Evolutionary conservation across 176 grass and related monocot genomes (phyloP).

Genomic region (Secale cereale): DNA sequence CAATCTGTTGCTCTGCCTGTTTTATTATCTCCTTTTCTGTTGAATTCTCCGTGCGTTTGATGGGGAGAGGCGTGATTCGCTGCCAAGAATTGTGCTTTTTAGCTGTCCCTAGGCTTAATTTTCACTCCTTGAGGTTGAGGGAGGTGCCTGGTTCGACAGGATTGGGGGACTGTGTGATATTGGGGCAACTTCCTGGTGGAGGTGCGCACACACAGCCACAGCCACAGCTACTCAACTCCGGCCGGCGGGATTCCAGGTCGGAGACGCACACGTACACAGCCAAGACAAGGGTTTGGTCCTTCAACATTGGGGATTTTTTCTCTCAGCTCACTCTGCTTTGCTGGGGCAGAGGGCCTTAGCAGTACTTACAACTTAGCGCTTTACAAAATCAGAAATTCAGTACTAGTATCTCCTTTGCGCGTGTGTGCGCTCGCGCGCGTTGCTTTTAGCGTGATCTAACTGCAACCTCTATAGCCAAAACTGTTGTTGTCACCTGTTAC

Average conservation of each 20-base stretch:
- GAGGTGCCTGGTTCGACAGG: background rate
- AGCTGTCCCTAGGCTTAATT: slow-evolving; percentile 7
- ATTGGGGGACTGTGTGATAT: background rate
- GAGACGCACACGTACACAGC: too few species aligned
- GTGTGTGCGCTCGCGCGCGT: background rate
- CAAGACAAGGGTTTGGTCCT: too few species aligned
- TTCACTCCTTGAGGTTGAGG: background rate
- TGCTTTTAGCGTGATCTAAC: slow-evolving; percentile 15
- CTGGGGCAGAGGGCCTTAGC: too few species aligned
- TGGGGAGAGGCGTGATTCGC: background rate
- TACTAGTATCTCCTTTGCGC: background rate
- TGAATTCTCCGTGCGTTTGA: background rate
- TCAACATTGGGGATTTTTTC: too few species aligned
- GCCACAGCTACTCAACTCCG: too few species aligned
- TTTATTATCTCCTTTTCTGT: background rate
- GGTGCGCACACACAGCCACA: too few species aligned
- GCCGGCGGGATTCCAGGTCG: too few species aligned
- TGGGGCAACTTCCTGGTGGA: too few species aligned
- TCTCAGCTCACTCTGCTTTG: too few species aligned
- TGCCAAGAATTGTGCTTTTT: background rate
- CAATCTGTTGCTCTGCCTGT: background rate
- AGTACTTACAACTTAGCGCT: too few species aligned
- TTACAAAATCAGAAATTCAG: too few species aligned
- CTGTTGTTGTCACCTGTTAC: background rate
- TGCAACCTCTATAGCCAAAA: background rate